Evolutionary conservation across 2,329 filamentous ascomycete genomes (phyloP), one percentile per base, ranked within the genome.

Genomic region (Penicillium sp.): DNA sequence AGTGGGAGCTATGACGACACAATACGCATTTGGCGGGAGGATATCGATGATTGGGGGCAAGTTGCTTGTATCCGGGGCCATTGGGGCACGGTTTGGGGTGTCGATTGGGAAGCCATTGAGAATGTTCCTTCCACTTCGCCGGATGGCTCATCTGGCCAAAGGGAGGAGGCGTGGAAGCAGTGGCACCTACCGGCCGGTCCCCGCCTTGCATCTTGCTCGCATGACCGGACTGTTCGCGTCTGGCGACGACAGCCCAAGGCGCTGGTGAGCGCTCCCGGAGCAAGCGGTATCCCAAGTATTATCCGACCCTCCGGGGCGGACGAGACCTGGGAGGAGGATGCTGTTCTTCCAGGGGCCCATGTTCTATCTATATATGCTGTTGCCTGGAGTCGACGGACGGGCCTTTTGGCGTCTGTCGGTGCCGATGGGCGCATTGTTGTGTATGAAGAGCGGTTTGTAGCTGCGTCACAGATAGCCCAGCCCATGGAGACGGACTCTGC

Each of bases 1-100:
- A 95, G 90, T 72, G 90, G 87, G n/a, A 96, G 92, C 75, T 99
- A 99, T 76, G 95, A 99, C 73, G 91, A 98, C 74, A 95, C 91
- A 5, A 90, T 97, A 35, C 82, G 94, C 62, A 79, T 98, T 62
- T 98, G 94, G 89, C 86, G 91, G 51, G 93, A 97, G 80, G 94
- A 97, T 76, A 84, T 87, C 41, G 94, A 97, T 72, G 94, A 98
- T 75, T 99, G 95, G 95, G 90, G 90, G 11, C 96, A 94, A 73
- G 91, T 97, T 30, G 86, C 90, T 9, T 86, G 93, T 50, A 82
- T 98, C 29, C 87, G 90, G 68, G 93, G 91, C 0, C 94, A 98
- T 74, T 81, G 80, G 30, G 91, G 90, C 2, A 99, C 95, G 2
- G 93, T 98, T 11, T 99, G 95, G 95, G 91, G 88, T 67, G 75